These are phyloP conservation scores for Yarrowia alimentaria DNA, from an alignment of 805 yeast genomes.

Conservation along the genomic window DNA sequence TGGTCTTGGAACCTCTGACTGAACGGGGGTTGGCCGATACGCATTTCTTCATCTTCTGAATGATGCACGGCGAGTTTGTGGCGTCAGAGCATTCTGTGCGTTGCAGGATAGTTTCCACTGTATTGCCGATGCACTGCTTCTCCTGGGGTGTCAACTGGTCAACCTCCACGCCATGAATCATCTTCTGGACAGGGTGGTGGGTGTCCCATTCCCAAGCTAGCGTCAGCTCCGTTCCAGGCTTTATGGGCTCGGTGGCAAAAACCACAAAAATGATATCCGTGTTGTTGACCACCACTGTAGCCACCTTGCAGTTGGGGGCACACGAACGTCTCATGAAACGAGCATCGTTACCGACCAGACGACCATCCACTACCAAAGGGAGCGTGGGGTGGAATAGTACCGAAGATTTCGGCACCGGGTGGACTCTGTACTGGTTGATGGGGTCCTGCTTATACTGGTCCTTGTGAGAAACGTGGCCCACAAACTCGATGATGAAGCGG, in stretches of 20 bases:
- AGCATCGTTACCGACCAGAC: slow-evolving; percentile 72
- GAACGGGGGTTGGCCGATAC: slow-evolving; percentile 23
- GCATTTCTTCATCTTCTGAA: slow-evolving; percentile 34
- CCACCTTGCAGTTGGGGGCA: slow-evolving; percentile 68
- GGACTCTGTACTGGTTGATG: slow-evolving; percentile 67
- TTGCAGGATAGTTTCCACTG: slow-evolving; percentile 32
- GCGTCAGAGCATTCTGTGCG: slow-evolving; percentile 39
- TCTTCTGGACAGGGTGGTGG: slow-evolving; percentile 65
- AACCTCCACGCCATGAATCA: slow-evolving; percentile 47
- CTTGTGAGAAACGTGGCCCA: slow-evolving; percentile 72
- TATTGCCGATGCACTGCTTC: slow-evolving; percentile 29
- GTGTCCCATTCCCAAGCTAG: slow-evolving; percentile 89
- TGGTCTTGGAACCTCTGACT: slow-evolving; percentile 20
- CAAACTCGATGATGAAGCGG: slow-evolving; percentile 56
- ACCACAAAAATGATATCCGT: slow-evolving; percentile 53
- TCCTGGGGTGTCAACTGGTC: slow-evolving; percentile 34
- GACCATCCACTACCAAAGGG: slow-evolving; percentile 72
- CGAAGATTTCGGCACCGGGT: slow-evolving; percentile 70
- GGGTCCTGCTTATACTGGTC: slow-evolving; percentile 61
- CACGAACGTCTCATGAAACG: slow-evolving; percentile 77
- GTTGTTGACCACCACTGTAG: slow-evolving; percentile 43
- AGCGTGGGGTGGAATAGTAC: slow-evolving; percentile 54
- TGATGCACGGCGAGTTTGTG: slow-evolving; percentile 33
- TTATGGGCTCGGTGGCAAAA: slow-evolving; percentile 55
- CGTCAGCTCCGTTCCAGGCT: slow-evolving; percentile 67